Conservation (phyloP, 2,329 filamentous ascomycete species). For the Rhynchosporium secalis region DNA sequence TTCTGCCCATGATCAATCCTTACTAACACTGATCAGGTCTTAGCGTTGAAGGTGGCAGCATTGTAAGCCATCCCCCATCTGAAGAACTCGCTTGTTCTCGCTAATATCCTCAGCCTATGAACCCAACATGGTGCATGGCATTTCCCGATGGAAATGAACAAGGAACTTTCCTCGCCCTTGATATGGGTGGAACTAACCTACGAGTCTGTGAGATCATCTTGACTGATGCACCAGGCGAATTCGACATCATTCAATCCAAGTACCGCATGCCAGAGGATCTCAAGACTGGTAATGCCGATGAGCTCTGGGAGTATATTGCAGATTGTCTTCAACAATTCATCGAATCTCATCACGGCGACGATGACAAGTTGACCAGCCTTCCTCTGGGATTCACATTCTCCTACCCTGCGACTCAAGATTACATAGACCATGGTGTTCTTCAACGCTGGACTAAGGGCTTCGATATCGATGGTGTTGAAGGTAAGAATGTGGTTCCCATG, state of each 20-base stretch:
- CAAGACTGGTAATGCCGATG: constrained; percentile 79
- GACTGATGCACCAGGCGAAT: constrained; percentile 83
- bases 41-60: constrained; percentile 84
- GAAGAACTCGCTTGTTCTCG: constrained; percentile 7
- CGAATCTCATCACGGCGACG: constrained; percentile 75
- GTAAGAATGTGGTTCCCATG: constrained; percentile 84
- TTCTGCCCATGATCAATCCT: neutral
- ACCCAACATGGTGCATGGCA: constrained; percentile 92
- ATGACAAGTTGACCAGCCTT: constrained; percentile 58
- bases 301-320: constrained; percentile 93
- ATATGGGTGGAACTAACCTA: constrained; percentile 96
- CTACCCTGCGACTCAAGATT: constrained; percentile 89
- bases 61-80: constrained; percentile 58
- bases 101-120: constrained; percentile 75
- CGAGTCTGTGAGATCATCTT: constrained; percentile 92
- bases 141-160: constrained; percentile 85
- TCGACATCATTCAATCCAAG: constrained; percentile 94
- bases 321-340: constrained; percentile 91
- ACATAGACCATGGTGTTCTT: constrained; percentile 87
- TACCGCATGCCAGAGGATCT: constrained; percentile 93
- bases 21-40: constrained; percentile 57
- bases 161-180: constrained; percentile 84
- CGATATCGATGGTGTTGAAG: constrained; percentile 89
- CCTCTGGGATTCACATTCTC: constrained; percentile 95
- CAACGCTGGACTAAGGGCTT: constrained; percentile 98